Evolutionary conservation across 495 filamentous ascomycete species (phyloP), one percentile per base, ranked within the genome.

Genomic region (Trichoderma gamsii): DNA sequence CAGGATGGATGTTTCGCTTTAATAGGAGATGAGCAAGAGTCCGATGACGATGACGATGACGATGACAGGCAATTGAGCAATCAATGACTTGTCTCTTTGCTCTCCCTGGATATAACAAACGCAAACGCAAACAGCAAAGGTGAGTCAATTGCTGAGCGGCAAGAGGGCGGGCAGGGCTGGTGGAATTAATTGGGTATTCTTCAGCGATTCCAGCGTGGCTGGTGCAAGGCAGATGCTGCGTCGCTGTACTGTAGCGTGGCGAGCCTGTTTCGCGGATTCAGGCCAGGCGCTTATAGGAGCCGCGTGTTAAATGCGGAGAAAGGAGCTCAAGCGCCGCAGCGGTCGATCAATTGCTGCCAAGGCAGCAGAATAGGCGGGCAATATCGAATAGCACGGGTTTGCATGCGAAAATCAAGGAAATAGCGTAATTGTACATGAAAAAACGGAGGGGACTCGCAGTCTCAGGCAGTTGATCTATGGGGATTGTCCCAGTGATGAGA

Each of bases 281-380:
- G 56, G 56, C 56, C 56, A 61, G 56, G 56, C 56, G 56, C 56
- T 61, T 61, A 61, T 32, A 61, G 56, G 56, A 61, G 27, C 56
- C 56, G 56, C 56, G 56, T 61, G 56, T 56, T 38, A 56, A 15
- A 15, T 52, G 49, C 18, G 49, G n/a, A 52, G 7, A 52, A 52
- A 25, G 35, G 35, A 38, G 4, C 35, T 38, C 35, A 38, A 38
- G 35, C 35, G 35, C 35, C n/a, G 18, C 18, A 61, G 25, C 56
- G 23, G 56, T 15, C 27, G 51, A 56, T 56, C 51, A 56, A 56
- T 52, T 56, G 8, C 35, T n/a, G 51, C 8, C 51, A 56, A 25
- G 51, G n/a, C 51, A 56, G 21, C 35, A 38, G 8, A 38, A 38
- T 38, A 38, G 5, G 8, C 35, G 35, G 5, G 7, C 3, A 38